Conservation (phyloP, 2,329 filamentous ascomycete genomes). For the Dactylellina parvicollis region DNA sequence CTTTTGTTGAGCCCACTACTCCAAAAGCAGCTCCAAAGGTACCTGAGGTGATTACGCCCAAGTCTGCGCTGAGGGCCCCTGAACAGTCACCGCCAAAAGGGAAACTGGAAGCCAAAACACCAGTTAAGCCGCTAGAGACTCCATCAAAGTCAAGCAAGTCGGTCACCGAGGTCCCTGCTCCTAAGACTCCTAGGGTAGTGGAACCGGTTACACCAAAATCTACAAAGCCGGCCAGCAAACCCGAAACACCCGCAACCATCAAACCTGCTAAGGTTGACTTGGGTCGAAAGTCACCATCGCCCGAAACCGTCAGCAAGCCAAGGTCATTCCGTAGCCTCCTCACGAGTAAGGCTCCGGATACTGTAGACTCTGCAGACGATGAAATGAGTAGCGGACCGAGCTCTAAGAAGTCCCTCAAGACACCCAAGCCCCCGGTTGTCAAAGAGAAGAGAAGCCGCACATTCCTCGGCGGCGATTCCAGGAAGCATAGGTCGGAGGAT, state of each 20-base stretch:
- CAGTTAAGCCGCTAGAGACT: constrained; percentile 3
- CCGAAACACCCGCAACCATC: constrained; percentile 26
- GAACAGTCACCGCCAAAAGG: constrained; percentile 18
- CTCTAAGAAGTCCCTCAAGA: constrained; percentile 31
- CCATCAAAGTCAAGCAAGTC: background rate
- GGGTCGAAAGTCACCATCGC: constrained; percentile 50
- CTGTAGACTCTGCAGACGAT: constrained; percentile 44
- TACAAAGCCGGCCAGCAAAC: constrained; percentile 17
- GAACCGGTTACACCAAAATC: constrained; percentile 42
- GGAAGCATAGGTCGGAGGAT: constrained; percentile 41
- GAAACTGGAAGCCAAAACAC: constrained; percentile 18
- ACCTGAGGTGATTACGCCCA: constrained; percentile 21
- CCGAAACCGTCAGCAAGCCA: constrained; percentile 31
- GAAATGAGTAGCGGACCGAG: constrained; percentile 44
- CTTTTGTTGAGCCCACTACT: constrained; percentile 26
- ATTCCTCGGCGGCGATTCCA: constrained; percentile 39
- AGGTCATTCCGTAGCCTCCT: constrained; percentile 45
- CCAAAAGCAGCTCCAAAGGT: constrained; percentile 33
- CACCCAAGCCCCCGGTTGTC: constrained; percentile 27
- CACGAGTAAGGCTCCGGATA: constrained; percentile 40
- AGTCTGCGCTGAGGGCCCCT: background rate
- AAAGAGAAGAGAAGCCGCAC: constrained; percentile 51
- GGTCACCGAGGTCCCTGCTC: constrained; percentile 15
- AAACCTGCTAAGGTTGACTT: constrained; percentile 38
- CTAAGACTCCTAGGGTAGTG: constrained; percentile 14